phyloP scores from a whole-genome alignment of 306 rosid species.

The Begonia fuchsioides region DNA sequence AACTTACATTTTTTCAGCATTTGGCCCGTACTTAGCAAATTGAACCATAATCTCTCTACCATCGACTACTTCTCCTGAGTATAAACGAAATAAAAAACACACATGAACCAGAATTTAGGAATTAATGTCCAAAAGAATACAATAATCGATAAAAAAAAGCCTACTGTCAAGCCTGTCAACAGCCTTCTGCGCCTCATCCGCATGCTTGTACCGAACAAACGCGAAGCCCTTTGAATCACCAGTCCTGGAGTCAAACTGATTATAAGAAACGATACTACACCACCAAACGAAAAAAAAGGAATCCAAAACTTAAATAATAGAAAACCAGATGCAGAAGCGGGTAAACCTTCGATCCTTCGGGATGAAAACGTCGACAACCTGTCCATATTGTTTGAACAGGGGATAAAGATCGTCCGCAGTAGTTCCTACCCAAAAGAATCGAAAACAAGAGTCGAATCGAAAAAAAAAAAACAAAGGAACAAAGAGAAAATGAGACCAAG shows the following conservation, averaged over 20 bases:
- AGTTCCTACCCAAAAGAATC: slow-evolving; percentile 24
- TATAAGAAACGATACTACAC: background rate
- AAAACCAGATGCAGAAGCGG: background rate
- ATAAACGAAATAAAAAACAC: background rate
- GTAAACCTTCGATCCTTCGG: slow-evolving; percentile 59
- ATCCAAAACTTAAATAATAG: background rate
- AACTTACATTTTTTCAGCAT: slow-evolving; percentile 59
- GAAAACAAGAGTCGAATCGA: background rate
- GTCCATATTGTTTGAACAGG: slow-evolving; percentile 60
- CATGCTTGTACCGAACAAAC: slow-evolving; percentile 58
- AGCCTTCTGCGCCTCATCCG: slow-evolving; percentile 70
- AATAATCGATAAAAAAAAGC: background rate
- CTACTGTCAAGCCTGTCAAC: slow-evolving; percentile 56
- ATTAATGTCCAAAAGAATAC: background rate
- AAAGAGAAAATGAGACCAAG: background rate
- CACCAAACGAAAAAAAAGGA: background rate
- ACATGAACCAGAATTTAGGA: background rate
- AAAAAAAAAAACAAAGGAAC: no score
- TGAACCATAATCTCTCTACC: slow-evolving; percentile 83
- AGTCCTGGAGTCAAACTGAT: slow-evolving; percentile 16
- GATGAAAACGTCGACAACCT: slow-evolving; percentile 65
- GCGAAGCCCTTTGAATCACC: slow-evolving; percentile 72
- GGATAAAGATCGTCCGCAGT: slow-evolving; percentile 69
- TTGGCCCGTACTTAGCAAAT: slow-evolving; percentile 72
- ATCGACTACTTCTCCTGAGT: slow-evolving; percentile 60